phyloP scores from a whole-genome alignment of 345 rosid genomes.

The Arabis hirsuta region DNA sequence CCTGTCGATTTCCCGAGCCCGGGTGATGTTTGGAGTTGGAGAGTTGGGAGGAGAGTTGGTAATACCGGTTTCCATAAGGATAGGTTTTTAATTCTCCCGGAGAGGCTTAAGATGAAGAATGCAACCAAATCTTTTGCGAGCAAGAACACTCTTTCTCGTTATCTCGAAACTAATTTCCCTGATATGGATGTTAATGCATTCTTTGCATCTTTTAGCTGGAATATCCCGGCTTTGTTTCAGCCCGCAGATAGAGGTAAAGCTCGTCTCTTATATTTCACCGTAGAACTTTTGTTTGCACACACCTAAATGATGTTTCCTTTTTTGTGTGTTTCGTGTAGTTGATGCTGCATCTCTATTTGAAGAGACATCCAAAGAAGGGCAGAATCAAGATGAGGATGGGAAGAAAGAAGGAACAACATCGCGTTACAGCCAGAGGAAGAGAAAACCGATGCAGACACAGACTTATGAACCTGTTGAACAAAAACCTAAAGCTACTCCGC shows the following conservation, averaged over 20 bases:
- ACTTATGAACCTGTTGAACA: slow-evolving; percentile 33
- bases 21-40: slow-evolving; percentile 89
- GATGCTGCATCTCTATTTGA: slow-evolving; percentile 39
- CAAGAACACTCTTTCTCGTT: slow-evolving; percentile 57
- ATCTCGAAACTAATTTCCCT: slow-evolving; percentile 55
- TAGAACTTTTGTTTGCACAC: neutral
- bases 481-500: slow-evolving; percentile 28
- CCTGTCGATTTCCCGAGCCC: slow-evolving; percentile 76
- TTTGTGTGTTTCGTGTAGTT: slow-evolving; percentile 24
- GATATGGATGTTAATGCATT: slow-evolving; percentile 58
- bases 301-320: neutral
- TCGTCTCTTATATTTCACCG: neutral
- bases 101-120: slow-evolving; percentile 41
- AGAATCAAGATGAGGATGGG: slow-evolving; percentile 30
- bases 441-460: slow-evolving; percentile 39
- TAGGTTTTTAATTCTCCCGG: slow-evolving; percentile 64
- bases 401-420: slow-evolving; percentile 22
- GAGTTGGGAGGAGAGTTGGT: slow-evolving; percentile 72
- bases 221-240: slow-evolving; percentile 57
- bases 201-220: slow-evolving; percentile 80
- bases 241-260: slow-evolving; percentile 41
- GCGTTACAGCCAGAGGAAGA: slow-evolving; percentile 46
- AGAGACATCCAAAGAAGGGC: slow-evolving; percentile 37
- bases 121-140: slow-evolving; percentile 52
- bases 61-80: slow-evolving; percentile 56